Evolutionary conservation across 331 rosid genomes (phyloP).

Genomic region (Pyracantha coccinea): DNA sequence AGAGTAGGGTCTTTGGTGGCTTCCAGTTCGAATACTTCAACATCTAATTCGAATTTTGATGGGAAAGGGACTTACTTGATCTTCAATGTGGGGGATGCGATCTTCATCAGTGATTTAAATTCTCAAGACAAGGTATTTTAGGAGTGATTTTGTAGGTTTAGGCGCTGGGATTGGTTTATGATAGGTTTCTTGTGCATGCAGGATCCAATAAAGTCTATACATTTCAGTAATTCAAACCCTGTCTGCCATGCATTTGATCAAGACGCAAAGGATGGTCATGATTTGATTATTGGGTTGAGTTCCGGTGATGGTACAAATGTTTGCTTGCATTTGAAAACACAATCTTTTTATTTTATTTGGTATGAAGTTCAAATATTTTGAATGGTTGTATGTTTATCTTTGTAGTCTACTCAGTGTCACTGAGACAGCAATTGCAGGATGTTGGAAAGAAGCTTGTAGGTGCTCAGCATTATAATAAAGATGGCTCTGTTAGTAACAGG

Average conservation of each 20-base stretch:
- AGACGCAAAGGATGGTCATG: slow-evolving; percentile 95
- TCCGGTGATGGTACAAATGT: slow-evolving; percentile 78
- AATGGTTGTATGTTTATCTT: slow-evolving; percentile 24
- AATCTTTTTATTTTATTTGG: not conserved
- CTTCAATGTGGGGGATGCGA: slow-evolving; percentile 91
- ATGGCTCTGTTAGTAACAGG: slow-evolving; percentile 92
- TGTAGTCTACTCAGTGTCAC: slow-evolving; percentile 92
- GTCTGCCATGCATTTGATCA: slow-evolving; percentile 87
- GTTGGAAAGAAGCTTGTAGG: slow-evolving; percentile 95
- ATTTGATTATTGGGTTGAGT: slow-evolving; percentile 76
- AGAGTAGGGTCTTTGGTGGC: slow-evolving; percentile 76
- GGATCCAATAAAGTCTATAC: slow-evolving; percentile 98
- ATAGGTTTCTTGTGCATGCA: slow-evolving; percentile 32
- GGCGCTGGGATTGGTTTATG: slow-evolving; percentile 22
- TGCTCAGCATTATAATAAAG: slow-evolving; percentile 93
- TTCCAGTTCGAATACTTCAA: slow-evolving; percentile 52
- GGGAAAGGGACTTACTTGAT: slow-evolving; percentile 86
- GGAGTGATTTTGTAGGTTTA: slow-evolving; percentile 1
- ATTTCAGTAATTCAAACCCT: slow-evolving; percentile 86
- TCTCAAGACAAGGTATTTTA: slow-evolving; percentile 82
- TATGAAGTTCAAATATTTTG: slow-evolving; percentile 22
- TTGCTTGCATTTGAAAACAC: slow-evolving; percentile 6
- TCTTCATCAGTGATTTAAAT: slow-evolving; percentile 87
- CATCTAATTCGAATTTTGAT: slow-evolving; percentile 69
- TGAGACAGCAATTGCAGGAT: slow-evolving; percentile 98